Conservation (phyloP, 2,329 filamentous ascomycete species). For the Metarhizium guizhouense region DNA sequence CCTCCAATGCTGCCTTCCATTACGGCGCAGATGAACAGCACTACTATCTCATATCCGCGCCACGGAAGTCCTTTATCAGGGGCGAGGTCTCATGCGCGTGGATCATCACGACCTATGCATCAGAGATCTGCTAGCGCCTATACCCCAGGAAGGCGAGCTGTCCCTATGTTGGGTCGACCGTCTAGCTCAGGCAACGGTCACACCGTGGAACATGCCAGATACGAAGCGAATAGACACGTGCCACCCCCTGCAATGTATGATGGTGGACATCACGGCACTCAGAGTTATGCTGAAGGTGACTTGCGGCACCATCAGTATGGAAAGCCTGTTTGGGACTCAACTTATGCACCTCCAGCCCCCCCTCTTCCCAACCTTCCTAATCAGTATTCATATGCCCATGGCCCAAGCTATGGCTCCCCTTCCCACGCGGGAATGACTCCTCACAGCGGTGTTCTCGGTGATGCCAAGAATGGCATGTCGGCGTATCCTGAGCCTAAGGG, state of each 20-base stretch:
- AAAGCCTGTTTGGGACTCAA: conserved; percentile 1
- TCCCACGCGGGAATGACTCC: neutral
- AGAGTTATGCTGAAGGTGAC: neutral
- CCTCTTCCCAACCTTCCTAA: neutral
- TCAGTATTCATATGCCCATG: neutral
- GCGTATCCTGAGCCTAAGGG: conserved; percentile 4
- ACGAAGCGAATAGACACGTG: neutral
- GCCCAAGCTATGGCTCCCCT: neutral
- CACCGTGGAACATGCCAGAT: neutral
- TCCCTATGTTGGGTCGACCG: conserved; percentile 7
- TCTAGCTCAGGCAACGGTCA: conserved; percentile 11
- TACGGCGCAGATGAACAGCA: conserved; percentile 11
- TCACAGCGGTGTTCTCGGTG: neutral
- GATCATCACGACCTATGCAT: conserved; percentile 11
- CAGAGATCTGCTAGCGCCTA: conserved; percentile 15
- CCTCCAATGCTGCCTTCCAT: conserved; percentile 16
- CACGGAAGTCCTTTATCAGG: neutral
- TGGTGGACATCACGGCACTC: conserved; percentile 2
- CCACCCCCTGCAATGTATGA: conserved; percentile 5
- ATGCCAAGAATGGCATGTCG: neutral
- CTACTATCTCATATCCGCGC: neutral
- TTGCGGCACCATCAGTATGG: neutral
- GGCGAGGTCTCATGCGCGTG: neutral
- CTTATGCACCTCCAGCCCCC: conserved; percentile 1
- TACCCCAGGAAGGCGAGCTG: conserved; percentile 8